Evolutionary conservation across 2,329 filamentous ascomycete genomes (phyloP).

Genomic region (Pleurostoma richardsiae): DNA sequence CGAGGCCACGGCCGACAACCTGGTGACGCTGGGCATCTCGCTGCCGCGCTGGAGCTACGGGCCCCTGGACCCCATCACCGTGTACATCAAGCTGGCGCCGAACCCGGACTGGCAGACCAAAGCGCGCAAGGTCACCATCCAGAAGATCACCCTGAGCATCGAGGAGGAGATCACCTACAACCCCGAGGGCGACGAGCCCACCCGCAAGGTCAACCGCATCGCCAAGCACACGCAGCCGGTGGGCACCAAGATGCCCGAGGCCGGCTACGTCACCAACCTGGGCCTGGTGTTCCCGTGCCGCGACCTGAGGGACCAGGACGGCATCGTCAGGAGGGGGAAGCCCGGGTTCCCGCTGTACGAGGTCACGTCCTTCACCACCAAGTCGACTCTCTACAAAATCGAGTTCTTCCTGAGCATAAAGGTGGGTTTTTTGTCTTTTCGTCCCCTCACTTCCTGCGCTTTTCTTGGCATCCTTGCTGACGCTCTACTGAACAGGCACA

Average conservation of each 20-base stretch:
- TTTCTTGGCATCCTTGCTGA: too few relatives aligned
- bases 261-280: conserved; percentile 88
- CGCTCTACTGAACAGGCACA: conserved; percentile 58
- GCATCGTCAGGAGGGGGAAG: conserved; percentile 79
- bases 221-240: conserved; percentile 79
- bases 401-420: conserved; percentile 95
- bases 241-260: conserved; percentile 79
- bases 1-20: conserved; percentile 79
- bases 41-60: conserved; percentile 96
- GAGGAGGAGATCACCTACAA: conserved; percentile 99
- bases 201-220: conserved; percentile 81
- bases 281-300: conserved; percentile 87
- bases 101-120: conserved; percentile 90
- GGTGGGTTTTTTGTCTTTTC: conserved; percentile 43
- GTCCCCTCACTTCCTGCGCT: too few relatives aligned
- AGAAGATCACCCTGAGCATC: conserved; percentile 88
- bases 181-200: conserved; percentile 91
- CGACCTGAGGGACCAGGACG: conserved; percentile 80
- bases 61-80: conserved; percentile 87
- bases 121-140: conserved; percentile 85
- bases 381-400: conserved; percentile 93
- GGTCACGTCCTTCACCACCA: conserved; percentile 87
- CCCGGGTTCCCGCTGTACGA: conserved; percentile 85
- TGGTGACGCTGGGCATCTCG: conserved; percentile 88
- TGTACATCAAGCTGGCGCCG: conserved; percentile 90